Percentiles rank a stretch among this genome's conserved stretches.
These are phyloP conservation scores for Taphrina pruni DNA, from an alignment of 1,139 yeast species.

Conservation along the genomic window DNA sequence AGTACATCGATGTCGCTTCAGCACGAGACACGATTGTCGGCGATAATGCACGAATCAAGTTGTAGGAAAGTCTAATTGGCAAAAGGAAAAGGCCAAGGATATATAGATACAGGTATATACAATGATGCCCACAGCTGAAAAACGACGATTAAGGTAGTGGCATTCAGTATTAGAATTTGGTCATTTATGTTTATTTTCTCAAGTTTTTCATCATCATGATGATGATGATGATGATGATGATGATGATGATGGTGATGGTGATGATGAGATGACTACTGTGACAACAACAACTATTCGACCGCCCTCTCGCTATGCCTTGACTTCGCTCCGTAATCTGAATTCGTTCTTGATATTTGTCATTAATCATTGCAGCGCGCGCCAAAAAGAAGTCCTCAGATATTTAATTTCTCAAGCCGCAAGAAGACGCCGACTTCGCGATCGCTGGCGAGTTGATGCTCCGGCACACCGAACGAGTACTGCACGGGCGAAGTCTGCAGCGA, in stretches of 20 bases:
- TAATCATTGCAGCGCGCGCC: background rate
- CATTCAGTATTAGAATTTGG: slow-evolving; percentile 1
- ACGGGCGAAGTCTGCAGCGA: slow-evolving; percentile 9
- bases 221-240: too few species aligned
- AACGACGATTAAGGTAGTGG: slow-evolving; percentile 1
- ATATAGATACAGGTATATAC: too few species aligned
- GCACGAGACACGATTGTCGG: slow-evolving; percentile 3
- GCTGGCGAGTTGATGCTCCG: background rate
- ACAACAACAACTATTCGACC: too few species aligned
- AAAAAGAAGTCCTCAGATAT: background rate
- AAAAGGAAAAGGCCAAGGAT: too few species aligned
- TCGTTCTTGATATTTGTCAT: background rate
- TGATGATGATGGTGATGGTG: too few species aligned
- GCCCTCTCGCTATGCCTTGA: background rate
- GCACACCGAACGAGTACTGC: slow-evolving; percentile 16
- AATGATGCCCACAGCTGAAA: too few species aligned
- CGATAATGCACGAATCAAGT: slow-evolving; percentile 4
- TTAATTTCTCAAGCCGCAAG: background rate
- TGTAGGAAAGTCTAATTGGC: background rate
- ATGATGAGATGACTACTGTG: too few species aligned
- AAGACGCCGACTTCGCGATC: slow-evolving; percentile 16
- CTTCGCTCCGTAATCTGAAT: too few species aligned
- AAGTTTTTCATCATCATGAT: too few species aligned
- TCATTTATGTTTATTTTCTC: too few species aligned
- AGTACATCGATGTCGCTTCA: background rate